These are phyloP conservation scores for Curvularia eragrostidis DNA, from an alignment of 2,329 filamentous ascomycete species.

Conservation along the genomic window DNA sequence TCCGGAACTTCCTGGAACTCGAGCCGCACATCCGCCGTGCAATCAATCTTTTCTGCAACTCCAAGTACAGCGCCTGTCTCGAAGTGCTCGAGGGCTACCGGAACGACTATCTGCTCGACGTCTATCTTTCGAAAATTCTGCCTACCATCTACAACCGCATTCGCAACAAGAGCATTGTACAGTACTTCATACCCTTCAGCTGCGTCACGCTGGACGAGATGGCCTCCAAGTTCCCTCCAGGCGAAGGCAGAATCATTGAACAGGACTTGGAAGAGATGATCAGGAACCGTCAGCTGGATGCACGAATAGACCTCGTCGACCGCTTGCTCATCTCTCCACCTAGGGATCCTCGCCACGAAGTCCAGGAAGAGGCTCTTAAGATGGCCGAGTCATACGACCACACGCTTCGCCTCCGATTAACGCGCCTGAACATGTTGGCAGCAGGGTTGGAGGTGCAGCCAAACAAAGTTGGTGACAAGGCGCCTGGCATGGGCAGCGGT, in stretches of 20 bases:
- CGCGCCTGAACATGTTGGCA: slow-evolving; percentile 76
- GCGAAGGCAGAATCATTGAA: slow-evolving; percentile 61
- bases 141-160: slow-evolving; percentile 73
- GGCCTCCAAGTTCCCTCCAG: slow-evolving; percentile 74
- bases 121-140: slow-evolving; percentile 81
- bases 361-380: slow-evolving; percentile 73
- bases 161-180: slow-evolving; percentile 88
- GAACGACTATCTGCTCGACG: slow-evolving; percentile 86
- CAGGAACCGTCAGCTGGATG: slow-evolving; percentile 71
- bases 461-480: slow-evolving; percentile 33
- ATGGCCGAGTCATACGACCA: slow-evolving; percentile 75
- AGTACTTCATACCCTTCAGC: slow-evolving; percentile 91
- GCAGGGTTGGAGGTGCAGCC: slow-evolving; percentile 73
- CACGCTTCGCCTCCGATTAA: slow-evolving; percentile 76
- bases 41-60: slow-evolving; percentile 85
- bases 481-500: slow-evolving; percentile 25
- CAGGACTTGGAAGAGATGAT: slow-evolving; percentile 83
- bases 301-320: slow-evolving; percentile 84
- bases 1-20: slow-evolving; percentile 87
- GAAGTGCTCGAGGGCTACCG: slow-evolving; percentile 81
- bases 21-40: slow-evolving; percentile 95
- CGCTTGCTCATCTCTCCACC: slow-evolving; percentile 76
- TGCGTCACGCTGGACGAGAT: slow-evolving; percentile 82
- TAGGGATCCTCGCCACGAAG: slow-evolving; percentile 68
- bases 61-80: slow-evolving; percentile 86